Evolutionary conservation across 2,329 filamentous ascomycete species (phyloP).

Genomic region (Epichloe aotearoae): DNA sequence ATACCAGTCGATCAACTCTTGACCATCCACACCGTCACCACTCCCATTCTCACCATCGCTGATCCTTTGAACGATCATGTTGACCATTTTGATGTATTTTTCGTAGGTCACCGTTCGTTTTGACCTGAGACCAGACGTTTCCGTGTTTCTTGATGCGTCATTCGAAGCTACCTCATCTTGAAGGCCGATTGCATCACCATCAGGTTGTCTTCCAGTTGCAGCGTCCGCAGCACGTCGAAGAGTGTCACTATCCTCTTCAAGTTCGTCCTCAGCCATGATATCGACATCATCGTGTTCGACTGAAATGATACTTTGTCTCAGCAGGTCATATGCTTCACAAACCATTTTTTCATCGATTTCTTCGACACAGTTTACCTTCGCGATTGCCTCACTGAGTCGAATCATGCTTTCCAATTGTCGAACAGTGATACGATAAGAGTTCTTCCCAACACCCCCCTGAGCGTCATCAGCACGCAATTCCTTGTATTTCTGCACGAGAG

Average conservation of each 20-base stretch:
- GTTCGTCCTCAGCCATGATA: constrained; percentile 62
- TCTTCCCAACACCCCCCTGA: constrained; percentile 89
- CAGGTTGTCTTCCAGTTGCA: constrained; percentile 31
- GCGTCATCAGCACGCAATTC: constrained; percentile 87
- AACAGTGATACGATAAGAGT: constrained; percentile 95
- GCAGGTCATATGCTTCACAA: constrained; percentile 77
- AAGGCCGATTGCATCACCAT: constrained; percentile 29
- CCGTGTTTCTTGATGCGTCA: constrained; percentile 14
- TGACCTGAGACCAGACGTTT: constrained; percentile 24
- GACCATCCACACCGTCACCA: constrained; percentile 74
- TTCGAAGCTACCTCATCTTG: constrained; percentile 22
- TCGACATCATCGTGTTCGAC: constrained; percentile 97
- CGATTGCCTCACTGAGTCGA: constrained; percentile 90
- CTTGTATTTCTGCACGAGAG: constrained; percentile 88
- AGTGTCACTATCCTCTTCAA: constrained; percentile 31
- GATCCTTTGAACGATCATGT: constrained; percentile 68
- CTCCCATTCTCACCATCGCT: constrained; percentile 65
- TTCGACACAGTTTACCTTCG: constrained; percentile 91
- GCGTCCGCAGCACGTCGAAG: constrained; percentile 27
- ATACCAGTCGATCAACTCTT: constrained; percentile 77
- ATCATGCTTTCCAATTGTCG: constrained; percentile 94
- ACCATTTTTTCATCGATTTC: constrained; percentile 80
- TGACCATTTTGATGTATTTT: constrained; percentile 85
- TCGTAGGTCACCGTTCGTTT: constrained; percentile 91
- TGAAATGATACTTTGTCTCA: constrained; percentile 90